Conservation (phyloP, 2,329 filamentous ascomycete species). For the Gnomoniopsis sp. region DNA sequence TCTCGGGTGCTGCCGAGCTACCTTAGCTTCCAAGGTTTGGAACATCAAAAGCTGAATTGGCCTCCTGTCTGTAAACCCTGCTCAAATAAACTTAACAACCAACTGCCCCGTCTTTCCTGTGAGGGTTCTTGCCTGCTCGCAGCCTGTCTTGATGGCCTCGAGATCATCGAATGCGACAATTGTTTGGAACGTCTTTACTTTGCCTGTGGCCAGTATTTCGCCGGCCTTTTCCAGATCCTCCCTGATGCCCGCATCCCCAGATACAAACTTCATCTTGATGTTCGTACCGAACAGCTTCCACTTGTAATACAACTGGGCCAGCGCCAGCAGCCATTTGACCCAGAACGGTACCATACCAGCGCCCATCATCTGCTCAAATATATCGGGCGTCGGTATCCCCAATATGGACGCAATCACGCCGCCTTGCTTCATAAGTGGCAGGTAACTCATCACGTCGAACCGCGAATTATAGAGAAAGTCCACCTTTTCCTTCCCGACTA, state of each 20-base stretch:
- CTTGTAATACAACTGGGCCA: conserved; percentile 37
- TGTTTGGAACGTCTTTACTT: conserved; percentile 40
- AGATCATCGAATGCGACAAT: conserved; percentile 40
- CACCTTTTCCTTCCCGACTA: conserved; percentile 38
- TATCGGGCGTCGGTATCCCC: conserved; percentile 30
- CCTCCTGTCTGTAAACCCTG: neutral
- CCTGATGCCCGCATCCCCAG: conserved; percentile 36
- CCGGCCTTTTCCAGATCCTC: conserved; percentile 41
- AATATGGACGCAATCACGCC: conserved; percentile 38
- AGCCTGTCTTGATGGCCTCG: conserved; percentile 37
- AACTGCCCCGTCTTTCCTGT: conserved; percentile 43
- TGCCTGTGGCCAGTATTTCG: conserved; percentile 37
- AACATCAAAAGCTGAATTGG: no score
- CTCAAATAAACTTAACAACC: conserved; percentile 34
- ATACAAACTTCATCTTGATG: conserved; percentile 42
- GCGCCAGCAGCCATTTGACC: conserved; percentile 22
- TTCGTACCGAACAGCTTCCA: conserved; percentile 42
- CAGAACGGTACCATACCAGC: conserved; percentile 30
- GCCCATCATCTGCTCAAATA: conserved; percentile 30
- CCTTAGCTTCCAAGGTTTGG: no score
- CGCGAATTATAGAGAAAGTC: conserved; percentile 51
- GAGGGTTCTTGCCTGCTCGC: conserved; percentile 35
- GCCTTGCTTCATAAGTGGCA: conserved; percentile 35
- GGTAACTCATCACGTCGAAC: conserved; percentile 32
- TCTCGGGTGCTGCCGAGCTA: no score